Conservation (phyloP, 208 protist species). For the Blechomonas ayalai region DNA sequence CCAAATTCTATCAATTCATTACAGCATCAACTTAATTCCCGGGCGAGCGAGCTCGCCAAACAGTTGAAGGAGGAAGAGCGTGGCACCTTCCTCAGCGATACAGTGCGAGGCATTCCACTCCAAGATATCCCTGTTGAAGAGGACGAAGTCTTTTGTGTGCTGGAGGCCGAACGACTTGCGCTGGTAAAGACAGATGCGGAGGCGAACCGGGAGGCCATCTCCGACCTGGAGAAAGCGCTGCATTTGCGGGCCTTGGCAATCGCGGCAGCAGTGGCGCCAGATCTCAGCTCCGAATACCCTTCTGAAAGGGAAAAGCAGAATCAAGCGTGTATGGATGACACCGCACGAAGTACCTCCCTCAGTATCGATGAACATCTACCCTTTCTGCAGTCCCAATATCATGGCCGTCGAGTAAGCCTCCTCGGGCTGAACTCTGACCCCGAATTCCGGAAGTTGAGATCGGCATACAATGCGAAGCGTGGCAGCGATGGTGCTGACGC, state of each 20-base stretch:
- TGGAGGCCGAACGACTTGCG: too few species aligned
- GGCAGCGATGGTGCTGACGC: slow-evolving; percentile 8
- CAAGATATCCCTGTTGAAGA: background rate
- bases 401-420: slow-evolving; percentile 11
- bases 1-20: too few species aligned
- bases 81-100: slow-evolving; percentile 10
- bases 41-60: slow-evolving; percentile 6
- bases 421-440: slow-evolving; percentile 21
- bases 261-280: too few species aligned
- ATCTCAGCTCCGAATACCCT: too few species aligned
- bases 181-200: slow-evolving; percentile 2
- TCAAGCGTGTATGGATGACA: too few species aligned
- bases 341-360: background rate
- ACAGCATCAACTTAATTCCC: slow-evolving; percentile 5
- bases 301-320: too few species aligned
- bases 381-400: slow-evolving; percentile 17
- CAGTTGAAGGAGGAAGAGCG: slow-evolving; percentile 10
- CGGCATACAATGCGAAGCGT: slow-evolving; percentile 11
- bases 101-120: slow-evolving; percentile 8
- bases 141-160: too few species aligned
- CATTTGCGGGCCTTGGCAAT: slow-evolving; percentile 5
- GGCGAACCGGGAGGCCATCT: slow-evolving; percentile 1
- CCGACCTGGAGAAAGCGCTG: slow-evolving; percentile 6
- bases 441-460: slow-evolving; percentile 19
- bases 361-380: slow-evolving; percentile 6